Conservation (phyloP, 768 basidiomycete species). For the Mycena crocata region DNA sequence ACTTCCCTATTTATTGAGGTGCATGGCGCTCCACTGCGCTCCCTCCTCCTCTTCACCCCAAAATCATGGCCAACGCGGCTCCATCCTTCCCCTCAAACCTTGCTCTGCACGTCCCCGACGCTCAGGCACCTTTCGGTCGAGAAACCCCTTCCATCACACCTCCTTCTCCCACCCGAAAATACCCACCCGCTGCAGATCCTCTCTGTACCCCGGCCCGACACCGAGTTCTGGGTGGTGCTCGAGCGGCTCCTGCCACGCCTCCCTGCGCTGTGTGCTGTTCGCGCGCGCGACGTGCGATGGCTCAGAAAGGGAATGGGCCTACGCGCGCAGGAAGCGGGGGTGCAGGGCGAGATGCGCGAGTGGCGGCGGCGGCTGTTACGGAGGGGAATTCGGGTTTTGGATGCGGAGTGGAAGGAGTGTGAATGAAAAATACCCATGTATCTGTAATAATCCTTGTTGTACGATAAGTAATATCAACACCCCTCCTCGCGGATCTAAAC, state of each 20-base stretch:
- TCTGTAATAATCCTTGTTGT: constrained; percentile 9
- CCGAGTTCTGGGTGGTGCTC: constrained; percentile 67
- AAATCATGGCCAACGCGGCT: constrained; percentile 75
- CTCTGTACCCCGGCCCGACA: constrained; percentile 79
- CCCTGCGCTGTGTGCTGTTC: constrained; percentile 66
- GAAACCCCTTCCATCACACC: constrained; percentile 68
- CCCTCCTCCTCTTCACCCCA: constrained; percentile 75
- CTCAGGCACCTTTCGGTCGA: constrained; percentile 81
- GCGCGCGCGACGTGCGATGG: constrained; percentile 79
- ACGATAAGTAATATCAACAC: not conserved
- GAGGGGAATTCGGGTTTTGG: constrained; percentile 71
- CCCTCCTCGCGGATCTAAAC: constrained; percentile 6
- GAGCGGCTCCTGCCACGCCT: constrained; percentile 67
- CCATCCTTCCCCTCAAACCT: constrained; percentile 62
- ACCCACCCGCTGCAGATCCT: constrained; percentile 68
- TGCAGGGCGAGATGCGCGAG: constrained; percentile 83
- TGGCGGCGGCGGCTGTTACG: constrained; percentile 75
- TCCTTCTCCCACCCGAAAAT: constrained; percentile 39
- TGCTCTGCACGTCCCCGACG: constrained; percentile 63
- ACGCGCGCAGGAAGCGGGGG: constrained; percentile 76
- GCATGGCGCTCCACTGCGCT: constrained; percentile 69
- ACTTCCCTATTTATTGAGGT: constrained; percentile 66
- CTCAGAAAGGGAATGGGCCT: constrained; percentile 72
- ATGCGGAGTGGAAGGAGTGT: constrained; percentile 76
- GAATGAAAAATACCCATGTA: constrained; percentile 26